Percentiles rank a stretch among this genome's conserved stretches.
phyloP scores from a whole-genome alignment of 2,329 filamentous ascomycete species.

The Bipolaris oryzae region DNA sequence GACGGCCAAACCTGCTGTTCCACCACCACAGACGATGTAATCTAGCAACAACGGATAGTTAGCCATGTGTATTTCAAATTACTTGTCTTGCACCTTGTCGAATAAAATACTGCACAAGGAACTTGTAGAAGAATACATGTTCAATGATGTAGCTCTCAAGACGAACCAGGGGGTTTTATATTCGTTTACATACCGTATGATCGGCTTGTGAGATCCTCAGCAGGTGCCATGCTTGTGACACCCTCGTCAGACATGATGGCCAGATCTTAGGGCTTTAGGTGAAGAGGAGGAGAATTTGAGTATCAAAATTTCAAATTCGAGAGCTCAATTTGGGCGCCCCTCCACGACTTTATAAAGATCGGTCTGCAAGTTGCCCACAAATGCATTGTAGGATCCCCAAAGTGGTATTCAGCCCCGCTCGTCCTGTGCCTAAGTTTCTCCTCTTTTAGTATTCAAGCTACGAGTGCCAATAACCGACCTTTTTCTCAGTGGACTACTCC shows the following conservation, averaged over 20 bases:
- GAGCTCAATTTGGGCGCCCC: background rate
- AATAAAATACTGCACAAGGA: background rate
- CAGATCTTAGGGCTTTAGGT: background rate
- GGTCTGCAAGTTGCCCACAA: background rate
- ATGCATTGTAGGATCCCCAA: too few relatives aligned
- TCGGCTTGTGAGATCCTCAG: constrained; percentile 28
- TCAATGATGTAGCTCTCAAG: background rate
- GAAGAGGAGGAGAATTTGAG: background rate
- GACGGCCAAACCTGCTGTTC: constrained; percentile 39
- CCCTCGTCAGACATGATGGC: constrained; percentile 30
- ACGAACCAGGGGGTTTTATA: too few relatives aligned
- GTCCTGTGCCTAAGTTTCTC: background rate
- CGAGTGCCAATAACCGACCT: background rate
- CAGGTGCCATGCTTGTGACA: constrained; percentile 22
- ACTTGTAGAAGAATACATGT: background rate
- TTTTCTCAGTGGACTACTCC: background rate
- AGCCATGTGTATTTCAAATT: background rate
- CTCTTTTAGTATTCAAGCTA: background rate
- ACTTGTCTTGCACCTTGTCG: background rate
- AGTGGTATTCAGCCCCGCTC: background rate
- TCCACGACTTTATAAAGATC: background rate
- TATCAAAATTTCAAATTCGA: background rate
- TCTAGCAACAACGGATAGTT: constrained; percentile 12
- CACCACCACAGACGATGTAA: constrained; percentile 35
- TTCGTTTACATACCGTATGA: constrained; percentile 19